Conservation (phyloP, 2,329 filamentous ascomycete genomes). For the Talaromyces albobiverticillius region DNA sequence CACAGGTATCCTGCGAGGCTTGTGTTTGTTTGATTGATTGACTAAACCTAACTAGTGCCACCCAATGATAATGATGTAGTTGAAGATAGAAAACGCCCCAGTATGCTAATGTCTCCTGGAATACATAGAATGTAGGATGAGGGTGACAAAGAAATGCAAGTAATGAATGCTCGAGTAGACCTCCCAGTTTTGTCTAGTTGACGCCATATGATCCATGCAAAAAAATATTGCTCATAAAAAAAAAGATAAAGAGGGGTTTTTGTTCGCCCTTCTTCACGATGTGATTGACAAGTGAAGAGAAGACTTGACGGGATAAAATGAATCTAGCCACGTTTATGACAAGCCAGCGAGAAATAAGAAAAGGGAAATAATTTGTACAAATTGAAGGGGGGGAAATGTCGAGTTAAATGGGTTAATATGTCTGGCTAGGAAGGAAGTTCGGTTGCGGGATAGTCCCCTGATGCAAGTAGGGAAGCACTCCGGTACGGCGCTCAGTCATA, state of each 20-base stretch:
- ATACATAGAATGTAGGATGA: neutral
- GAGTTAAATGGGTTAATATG: constrained; percentile 19
- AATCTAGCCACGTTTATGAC: too few species aligned
- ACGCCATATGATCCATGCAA: constrained; percentile 10
- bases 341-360: neutral
- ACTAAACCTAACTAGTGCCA: too few species aligned
- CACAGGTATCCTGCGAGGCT: too few species aligned
- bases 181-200: constrained; percentile 8
- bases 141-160: neutral
- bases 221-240: neutral
- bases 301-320: neutral
- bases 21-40: too few species aligned
- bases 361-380: constrained; percentile 10
- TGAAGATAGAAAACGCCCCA: constrained; percentile 1
- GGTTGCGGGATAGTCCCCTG: constrained; percentile 37
- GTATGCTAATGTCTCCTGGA: constrained; percentile 8
- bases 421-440: constrained; percentile 28
- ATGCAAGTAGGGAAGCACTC: constrained; percentile 61
- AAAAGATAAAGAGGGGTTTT: neutral
- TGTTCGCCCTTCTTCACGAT: neutral
- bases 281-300: neutral
- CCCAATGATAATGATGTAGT: neutral
- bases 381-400: neutral
- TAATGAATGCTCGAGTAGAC: constrained; percentile 1
- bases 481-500: constrained; percentile 62